Evolutionary conservation across 1,139 yeast species (phyloP).

Genomic region (Saccharomycopsis phalli): DNA sequence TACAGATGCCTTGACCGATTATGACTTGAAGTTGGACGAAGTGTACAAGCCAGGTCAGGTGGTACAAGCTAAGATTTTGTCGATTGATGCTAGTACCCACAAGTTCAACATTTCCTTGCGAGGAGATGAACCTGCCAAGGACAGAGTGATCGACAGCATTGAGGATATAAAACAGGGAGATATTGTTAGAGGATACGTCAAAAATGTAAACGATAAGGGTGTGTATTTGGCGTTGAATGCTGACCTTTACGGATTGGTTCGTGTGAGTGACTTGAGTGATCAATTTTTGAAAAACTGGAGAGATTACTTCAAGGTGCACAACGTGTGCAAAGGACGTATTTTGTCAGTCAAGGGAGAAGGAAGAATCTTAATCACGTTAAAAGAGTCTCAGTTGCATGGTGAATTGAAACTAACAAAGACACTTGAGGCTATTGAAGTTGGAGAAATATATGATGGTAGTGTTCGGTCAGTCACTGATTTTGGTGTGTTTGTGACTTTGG

Average conservation of each 20-base stretch:
- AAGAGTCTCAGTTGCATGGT: slow-evolving; percentile 73
- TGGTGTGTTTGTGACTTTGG: slow-evolving; percentile 83
- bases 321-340: slow-evolving; percentile 70
- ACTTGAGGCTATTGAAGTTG: slow-evolving; percentile 59
- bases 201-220: slow-evolving; percentile 69
- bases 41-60: slow-evolving; percentile 48
- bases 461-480: slow-evolving; percentile 73
- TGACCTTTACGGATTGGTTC: slow-evolving; percentile 67
- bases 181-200: slow-evolving; percentile 70
- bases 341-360: slow-evolving; percentile 53
- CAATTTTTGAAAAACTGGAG: slow-evolving; percentile 83
- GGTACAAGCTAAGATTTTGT: slow-evolving; percentile 53
- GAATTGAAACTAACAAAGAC: slow-evolving; percentile 46
- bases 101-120: slow-evolving; percentile 56
- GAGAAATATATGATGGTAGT: slow-evolving; percentile 71
- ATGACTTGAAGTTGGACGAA: slow-evolving; percentile 44
- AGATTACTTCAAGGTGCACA: slow-evolving; percentile 58
- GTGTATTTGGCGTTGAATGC: slow-evolving; percentile 72
- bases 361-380: slow-evolving; percentile 67
- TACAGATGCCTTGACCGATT: slow-evolving; percentile 75
- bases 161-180: slow-evolving; percentile 62
- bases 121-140: slow-evolving; percentile 28
- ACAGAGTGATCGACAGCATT: slow-evolving; percentile 40
- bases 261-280: slow-evolving; percentile 76
- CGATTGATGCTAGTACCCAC: slow-evolving; percentile 45